Percentiles rank a stretch among this genome's conserved stretches.
These are phyloP conservation scores for Lagerstroemia speciosa DNA, from an alignment of 345 rosid species.

Conservation along the genomic window DNA sequence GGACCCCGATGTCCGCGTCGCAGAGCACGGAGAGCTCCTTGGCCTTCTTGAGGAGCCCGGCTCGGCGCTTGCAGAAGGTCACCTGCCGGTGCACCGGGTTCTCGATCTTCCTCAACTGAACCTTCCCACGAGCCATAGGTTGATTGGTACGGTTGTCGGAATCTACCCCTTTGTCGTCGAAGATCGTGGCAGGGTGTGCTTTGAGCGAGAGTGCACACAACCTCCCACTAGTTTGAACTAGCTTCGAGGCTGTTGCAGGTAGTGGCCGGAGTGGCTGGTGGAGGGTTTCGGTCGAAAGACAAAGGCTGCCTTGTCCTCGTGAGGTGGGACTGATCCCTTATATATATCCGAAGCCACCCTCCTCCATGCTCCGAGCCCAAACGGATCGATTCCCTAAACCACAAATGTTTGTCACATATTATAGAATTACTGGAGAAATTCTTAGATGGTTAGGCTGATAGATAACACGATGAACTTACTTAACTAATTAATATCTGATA, in stretches of 20 bases:
- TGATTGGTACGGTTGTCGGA: too few species aligned
- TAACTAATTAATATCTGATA: too few species aligned
- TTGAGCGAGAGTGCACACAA: constrained; percentile 24
- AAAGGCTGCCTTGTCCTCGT: constrained; percentile 1
- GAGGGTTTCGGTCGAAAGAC: constrained; percentile 1
- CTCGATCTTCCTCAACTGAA: constrained; percentile 79
- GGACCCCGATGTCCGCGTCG: constrained; percentile 80
- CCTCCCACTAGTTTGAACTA: constrained; percentile 99
- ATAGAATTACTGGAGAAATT: too few species aligned
- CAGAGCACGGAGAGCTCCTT: constrained; percentile 91
- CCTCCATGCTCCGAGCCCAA: not conserved
- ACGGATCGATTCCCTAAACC: constrained; percentile 1
- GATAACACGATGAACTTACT: too few species aligned
- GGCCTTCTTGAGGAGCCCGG: constrained; percentile 92
- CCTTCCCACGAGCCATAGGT: constrained; percentile 78
- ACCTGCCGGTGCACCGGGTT: constrained; percentile 92
- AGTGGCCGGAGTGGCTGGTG: not conserved
- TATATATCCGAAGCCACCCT: not conserved
- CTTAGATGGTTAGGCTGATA: too few species aligned
- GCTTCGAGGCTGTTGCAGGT: constrained; percentile 70
- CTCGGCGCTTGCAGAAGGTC: constrained; percentile 95
- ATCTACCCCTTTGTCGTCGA: too few species aligned
- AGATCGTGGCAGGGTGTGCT: not conserved
- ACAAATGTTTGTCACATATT: not conserved
- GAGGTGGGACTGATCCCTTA: not conserved